phyloP scores from a whole-genome alignment of 2,329 filamentous ascomycete genomes.

The Ophiostoma montium region DNA sequence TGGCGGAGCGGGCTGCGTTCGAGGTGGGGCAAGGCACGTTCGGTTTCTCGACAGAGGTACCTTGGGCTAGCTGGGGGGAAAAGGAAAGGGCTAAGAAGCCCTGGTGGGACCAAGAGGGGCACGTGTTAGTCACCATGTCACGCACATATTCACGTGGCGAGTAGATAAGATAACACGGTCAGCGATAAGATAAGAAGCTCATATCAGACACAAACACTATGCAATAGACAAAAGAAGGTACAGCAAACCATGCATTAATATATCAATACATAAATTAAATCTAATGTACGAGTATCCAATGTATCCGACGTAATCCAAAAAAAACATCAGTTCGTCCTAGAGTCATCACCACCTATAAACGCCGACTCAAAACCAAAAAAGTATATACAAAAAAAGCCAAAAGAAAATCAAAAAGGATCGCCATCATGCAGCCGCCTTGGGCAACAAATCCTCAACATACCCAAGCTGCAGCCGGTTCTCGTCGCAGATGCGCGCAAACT shows the following conservation, averaged over 20 bases:
- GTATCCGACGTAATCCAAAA: too few relatives aligned
- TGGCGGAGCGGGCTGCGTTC: too few relatives aligned
- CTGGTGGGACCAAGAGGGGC: constrained; percentile 16
- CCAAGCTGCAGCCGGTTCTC: constrained; percentile 28
- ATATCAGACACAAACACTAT: too few relatives aligned
- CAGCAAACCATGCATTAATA: too few relatives aligned
- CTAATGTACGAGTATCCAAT: too few relatives aligned
- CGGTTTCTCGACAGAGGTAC: not conserved
- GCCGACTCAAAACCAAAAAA: not conserved
- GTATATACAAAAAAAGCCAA: not conserved
- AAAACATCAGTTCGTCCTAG: too few relatives aligned
- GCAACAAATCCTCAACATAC: constrained; percentile 28
- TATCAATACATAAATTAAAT: too few relatives aligned
- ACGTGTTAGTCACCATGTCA: constrained; percentile 2
- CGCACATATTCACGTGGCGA: not conserved
- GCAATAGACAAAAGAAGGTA: too few relatives aligned
- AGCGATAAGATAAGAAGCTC: too few relatives aligned
- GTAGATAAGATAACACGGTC: not conserved
- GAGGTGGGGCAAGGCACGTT: too few relatives aligned
- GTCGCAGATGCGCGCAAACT: constrained; percentile 39
- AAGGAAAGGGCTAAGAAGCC: constrained; percentile 28
- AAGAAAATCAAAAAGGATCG: not conserved
- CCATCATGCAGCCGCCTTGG: not conserved
- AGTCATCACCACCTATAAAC: not conserved
- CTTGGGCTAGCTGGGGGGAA: not conserved